A percentile compares a stretch with the other conserved stretches of the same genome.
phyloP scores from a whole-genome alignment of 2,329 filamentous ascomycete genomes.

The Nemania sp. region DNA sequence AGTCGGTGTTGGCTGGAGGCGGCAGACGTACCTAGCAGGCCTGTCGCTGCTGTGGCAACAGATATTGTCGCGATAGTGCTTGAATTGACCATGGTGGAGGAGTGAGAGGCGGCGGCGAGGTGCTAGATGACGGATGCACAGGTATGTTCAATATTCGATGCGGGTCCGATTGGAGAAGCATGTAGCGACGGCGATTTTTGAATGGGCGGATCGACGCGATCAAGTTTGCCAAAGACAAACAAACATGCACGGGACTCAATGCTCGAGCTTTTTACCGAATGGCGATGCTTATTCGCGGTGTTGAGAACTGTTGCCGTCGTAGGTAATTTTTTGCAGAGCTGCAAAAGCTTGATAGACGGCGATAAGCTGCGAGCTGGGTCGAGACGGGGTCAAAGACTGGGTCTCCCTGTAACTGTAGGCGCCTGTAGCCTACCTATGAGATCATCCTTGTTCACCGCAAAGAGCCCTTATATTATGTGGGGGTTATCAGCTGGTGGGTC shows the following conservation, averaged over 20 bases:
- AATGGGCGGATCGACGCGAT: no score
- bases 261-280: neutral
- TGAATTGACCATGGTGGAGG: slow-evolving; percentile 50
- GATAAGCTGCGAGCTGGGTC: slow-evolving; percentile 8
- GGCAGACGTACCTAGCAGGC: slow-evolving; percentile 57
- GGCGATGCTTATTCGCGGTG: neutral
- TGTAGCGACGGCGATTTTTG: neutral
- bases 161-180: neutral
- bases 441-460: neutral
- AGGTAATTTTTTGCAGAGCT: slow-evolving; percentile 25
- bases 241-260: no score
- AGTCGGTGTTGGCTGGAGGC: neutral
- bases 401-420: neutral
- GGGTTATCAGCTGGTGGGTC: no score
- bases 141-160: neutral
- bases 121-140: neutral
- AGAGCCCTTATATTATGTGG: no score
- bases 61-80: slow-evolving; percentile 63
- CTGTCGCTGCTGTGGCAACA: slow-evolving; percentile 62
- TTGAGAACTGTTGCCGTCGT: slow-evolving; percentile 1
- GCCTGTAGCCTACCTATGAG: no score
- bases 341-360: slow-evolving; percentile 23
- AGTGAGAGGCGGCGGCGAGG: neutral
- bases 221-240: no score
- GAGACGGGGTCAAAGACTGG: neutral